Evolutionary conservation across 1,284 basidiomycete genomes (phyloP).

Genomic region (Ganoderma lucidum): DNA sequence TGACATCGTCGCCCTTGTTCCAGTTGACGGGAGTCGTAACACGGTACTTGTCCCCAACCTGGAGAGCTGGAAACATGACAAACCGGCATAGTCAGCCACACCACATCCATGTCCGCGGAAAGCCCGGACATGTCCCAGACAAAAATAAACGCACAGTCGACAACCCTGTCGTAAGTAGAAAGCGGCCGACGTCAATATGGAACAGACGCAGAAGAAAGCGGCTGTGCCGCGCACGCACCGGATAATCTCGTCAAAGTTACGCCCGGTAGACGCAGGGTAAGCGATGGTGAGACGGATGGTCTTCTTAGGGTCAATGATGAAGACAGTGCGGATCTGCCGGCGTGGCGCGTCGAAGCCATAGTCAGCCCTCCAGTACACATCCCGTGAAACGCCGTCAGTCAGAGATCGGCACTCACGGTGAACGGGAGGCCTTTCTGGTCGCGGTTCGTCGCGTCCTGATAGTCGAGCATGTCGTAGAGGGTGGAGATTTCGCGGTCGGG

Average conservation of each 20-base stretch:
- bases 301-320: slow-evolving; percentile 93
- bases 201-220: slow-evolving; percentile 18
- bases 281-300: slow-evolving; percentile 89
- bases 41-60: slow-evolving; percentile 92
- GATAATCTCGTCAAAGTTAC: slow-evolving; percentile 89
- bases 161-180: slow-evolving; percentile 47
- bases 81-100: slow-evolving; percentile 15
- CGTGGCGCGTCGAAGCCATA: not conserved
- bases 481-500: slow-evolving; percentile 86
- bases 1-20: slow-evolving; percentile 93
- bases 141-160: slow-evolving; percentile 62
- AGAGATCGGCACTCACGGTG: slow-evolving; percentile 58
- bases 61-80: slow-evolving; percentile 64
- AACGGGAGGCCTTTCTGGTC: slow-evolving; percentile 92
- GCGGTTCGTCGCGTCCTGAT: slow-evolving; percentile 93
- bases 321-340: slow-evolving; percentile 90
- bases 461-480: slow-evolving; percentile 95
- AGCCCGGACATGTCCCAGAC: not conserved
- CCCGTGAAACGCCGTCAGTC: slow-evolving; percentile 7
- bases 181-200: slow-evolving; percentile 16
- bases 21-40: slow-evolving; percentile 94
- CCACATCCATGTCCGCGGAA: not conserved
- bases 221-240: slow-evolving; percentile 55
- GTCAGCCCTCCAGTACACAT: not conserved
- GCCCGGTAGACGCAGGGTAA: slow-evolving; percentile 90